Conservation (phyloP, 2,329 filamentous ascomycete species). For the Dichotomopilus funicola region DNA sequence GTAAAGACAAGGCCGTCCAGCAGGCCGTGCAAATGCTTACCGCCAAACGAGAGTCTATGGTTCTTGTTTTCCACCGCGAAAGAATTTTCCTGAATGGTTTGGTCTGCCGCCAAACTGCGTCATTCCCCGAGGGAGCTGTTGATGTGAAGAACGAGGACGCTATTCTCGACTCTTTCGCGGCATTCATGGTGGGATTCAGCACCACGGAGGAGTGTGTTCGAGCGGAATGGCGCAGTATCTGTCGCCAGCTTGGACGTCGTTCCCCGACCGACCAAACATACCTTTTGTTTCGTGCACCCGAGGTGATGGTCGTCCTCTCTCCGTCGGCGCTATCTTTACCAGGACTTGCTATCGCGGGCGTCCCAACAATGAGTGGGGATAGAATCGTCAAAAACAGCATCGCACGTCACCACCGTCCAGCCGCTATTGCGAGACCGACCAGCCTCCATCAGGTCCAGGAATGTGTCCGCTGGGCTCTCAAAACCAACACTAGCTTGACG, state of each 20-base stretch:
- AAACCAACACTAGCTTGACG: conserved; percentile 39
- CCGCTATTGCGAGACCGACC: conserved; percentile 40
- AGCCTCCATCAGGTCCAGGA: conserved; percentile 43
- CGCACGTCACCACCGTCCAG: conserved; percentile 39
- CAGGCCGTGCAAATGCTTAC: conserved; percentile 42
- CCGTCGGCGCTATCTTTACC: conserved; percentile 37
- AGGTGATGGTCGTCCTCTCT: conserved; percentile 46
- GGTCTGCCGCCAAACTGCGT: conserved; percentile 40
- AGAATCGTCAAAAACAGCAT: conserved; percentile 45
- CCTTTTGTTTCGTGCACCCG: conserved; percentile 44
- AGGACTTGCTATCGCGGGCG: conserved; percentile 34
- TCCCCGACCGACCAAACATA: conserved; percentile 31
- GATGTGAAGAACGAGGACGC: conserved; percentile 39
- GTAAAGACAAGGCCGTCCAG: conserved; percentile 41
- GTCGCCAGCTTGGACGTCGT: conserved; percentile 39
- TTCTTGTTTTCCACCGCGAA: conserved; percentile 52
- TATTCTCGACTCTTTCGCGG: conserved; percentile 43
- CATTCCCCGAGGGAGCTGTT: conserved; percentile 40
- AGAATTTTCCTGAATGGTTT: conserved; percentile 41
- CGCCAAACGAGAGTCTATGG: conserved; percentile 33
- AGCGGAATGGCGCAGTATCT: conserved; percentile 44
- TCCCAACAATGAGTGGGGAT: conserved; percentile 31
- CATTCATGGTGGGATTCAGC: conserved; percentile 44
- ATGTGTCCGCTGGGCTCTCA: conserved; percentile 51
- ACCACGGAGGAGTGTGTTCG: conserved; percentile 31